Conservation (phyloP, 352 stramenopile species). For the Globisporangium echinulatum region DNA sequence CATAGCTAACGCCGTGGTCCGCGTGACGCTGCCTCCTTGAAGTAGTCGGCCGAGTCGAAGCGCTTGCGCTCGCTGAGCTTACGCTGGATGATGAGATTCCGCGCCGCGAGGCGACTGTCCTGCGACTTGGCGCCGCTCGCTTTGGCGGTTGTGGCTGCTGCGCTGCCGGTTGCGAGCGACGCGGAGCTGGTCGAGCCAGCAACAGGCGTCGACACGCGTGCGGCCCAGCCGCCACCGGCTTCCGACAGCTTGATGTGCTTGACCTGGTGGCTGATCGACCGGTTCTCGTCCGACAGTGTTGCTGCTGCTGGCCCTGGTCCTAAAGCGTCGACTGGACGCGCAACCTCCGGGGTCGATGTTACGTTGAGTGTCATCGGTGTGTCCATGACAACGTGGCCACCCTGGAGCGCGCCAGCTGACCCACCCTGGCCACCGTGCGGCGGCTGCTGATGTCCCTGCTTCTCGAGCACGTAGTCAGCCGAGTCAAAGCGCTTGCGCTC, state of each 20-base stretch:
- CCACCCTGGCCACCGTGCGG: conserved; percentile 14
- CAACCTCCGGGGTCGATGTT: not conserved
- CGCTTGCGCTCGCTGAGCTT: conserved; percentile 65
- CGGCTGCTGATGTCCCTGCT: conserved; percentile 24
- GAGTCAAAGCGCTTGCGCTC: conserved; percentile 83
- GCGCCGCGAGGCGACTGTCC: conserved; percentile 35
- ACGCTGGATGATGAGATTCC: conserved; percentile 59
- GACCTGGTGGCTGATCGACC: conserved; percentile 48
- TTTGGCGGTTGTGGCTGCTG: conserved; percentile 13
- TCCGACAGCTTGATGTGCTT: conserved; percentile 80
- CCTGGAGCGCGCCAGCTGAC: conserved; percentile 10
- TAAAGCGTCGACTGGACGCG: not conserved
- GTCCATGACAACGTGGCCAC: conserved; percentile 17
- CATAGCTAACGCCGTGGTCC: not conserved
- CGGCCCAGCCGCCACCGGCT: conserved; percentile 17
- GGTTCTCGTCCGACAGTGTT: conserved; percentile 7
- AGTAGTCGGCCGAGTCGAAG: conserved; percentile 79
- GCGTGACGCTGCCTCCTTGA: conserved; percentile 35
- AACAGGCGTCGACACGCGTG: conserved; percentile 1
- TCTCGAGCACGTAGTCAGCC: conserved; percentile 70
- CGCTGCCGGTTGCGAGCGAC: conserved; percentile 1
- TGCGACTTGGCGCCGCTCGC: conserved; percentile 17
- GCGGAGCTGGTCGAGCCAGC: not conserved
- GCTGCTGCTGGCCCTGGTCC: too few species aligned
- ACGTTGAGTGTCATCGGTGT: conserved; percentile 10